Evolutionary conservation across 768 basidiomycete genomes (phyloP).

Genomic region (Tricholoma bakamatsutake): DNA sequence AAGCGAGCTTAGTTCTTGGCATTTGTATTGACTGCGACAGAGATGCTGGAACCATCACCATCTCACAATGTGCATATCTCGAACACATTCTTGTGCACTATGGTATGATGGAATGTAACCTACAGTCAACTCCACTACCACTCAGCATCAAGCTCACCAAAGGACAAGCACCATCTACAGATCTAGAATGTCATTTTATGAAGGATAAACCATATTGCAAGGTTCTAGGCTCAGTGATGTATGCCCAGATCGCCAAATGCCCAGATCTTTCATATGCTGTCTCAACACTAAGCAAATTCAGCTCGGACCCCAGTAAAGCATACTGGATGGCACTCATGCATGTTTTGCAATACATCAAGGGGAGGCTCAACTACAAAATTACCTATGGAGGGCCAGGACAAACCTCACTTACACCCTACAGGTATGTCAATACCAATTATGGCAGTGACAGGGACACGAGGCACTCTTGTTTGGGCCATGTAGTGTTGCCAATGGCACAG

Average conservation of each 20-base stretch:
- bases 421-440: background rate
- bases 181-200: background rate
- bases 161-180: background rate
- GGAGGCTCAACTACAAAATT: background rate
- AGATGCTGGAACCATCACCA: slow-evolving; percentile 16
- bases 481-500: no score
- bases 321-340: background rate
- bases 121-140: background rate
- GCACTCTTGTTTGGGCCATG: no score
- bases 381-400: background rate
- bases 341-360: no score
- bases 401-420: background rate
- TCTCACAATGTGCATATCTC: slow-evolving; percentile 29
- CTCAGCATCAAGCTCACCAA: background rate
- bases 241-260: background rate
- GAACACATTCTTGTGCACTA: slow-evolving; percentile 2
- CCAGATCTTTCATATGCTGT: background rate
- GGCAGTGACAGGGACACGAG: background rate
- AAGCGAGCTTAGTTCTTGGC: slow-evolving; percentile 20
- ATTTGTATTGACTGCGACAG: slow-evolving; percentile 23
- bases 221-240: background rate
- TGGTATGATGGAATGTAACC: background rate
- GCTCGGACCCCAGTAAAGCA: background rate
- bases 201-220: background rate
- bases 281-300: background rate